These are phyloP conservation scores for Chaetomium fimeti DNA, from an alignment of 495 filamentous ascomycete genomes.

Conservation along the genomic window DNA sequence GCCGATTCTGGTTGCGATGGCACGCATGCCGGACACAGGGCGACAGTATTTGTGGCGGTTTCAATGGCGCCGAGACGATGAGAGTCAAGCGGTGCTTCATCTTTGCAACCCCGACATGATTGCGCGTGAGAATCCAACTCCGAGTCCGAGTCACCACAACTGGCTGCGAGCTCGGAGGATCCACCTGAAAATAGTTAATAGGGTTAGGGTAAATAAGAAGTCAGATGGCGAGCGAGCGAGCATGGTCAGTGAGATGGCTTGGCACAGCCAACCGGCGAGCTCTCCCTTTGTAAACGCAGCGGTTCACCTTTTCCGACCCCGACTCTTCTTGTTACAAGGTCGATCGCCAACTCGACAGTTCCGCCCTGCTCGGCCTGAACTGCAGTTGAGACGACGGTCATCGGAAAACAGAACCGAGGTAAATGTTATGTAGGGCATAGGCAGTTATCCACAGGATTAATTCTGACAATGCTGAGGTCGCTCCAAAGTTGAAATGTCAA, in stretches of 20 bases:
- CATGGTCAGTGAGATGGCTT: too few relatives aligned
- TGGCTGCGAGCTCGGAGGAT: conserved; percentile 8
- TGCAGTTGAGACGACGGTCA: too few relatives aligned
- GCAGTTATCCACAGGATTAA: too few relatives aligned
- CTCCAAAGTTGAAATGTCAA: too few relatives aligned
- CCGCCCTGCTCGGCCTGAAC: too few relatives aligned
- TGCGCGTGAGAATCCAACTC: background rate
- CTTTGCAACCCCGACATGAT: conserved; percentile 12
- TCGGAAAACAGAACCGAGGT: too few relatives aligned
- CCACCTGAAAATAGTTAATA: background rate
- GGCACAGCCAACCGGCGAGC: background rate
- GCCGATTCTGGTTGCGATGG: conserved; percentile 4
- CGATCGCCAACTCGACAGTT: too few relatives aligned
- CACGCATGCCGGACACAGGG: conserved; percentile 1
- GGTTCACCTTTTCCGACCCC: conserved; percentile 18
- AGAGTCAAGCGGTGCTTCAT: conserved; percentile 18
- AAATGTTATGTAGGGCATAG: too few relatives aligned
- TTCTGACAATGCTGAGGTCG: too few relatives aligned
- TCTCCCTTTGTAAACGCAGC: background rate
- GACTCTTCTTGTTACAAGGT: too few relatives aligned
- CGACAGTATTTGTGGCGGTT: conserved; percentile 1
- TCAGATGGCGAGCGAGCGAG: too few relatives aligned
- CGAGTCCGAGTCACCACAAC: background rate
- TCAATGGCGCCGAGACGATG: conserved; percentile 5
- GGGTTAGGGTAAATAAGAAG: conserved; percentile 19